A percentile compares a stretch with the other conserved stretches of the same genome.
Evolutionary conservation across 495 filamentous ascomycete species (phyloP).

Genomic region (Xylaria telfairii): DNA sequence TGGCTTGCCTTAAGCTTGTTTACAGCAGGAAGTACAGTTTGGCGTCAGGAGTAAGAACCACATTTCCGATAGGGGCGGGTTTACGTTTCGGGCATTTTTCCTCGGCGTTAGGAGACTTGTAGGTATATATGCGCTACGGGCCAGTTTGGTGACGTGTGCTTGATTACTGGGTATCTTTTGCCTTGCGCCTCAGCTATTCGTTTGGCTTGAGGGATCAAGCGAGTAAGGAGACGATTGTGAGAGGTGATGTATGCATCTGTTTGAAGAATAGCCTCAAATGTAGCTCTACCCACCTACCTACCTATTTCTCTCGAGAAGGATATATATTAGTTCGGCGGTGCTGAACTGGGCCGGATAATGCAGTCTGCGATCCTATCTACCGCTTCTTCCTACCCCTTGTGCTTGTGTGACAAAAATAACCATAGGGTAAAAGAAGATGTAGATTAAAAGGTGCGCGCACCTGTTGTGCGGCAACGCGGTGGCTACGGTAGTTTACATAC

Average conservation of each 20-base stretch:
- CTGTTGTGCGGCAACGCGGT: too few relatives aligned
- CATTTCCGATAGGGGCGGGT: not conserved
- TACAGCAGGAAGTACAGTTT: slow-evolving; percentile 6
- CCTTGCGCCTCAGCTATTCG: not conserved
- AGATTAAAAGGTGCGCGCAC: too few relatives aligned
- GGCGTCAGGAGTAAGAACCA: slow-evolving; percentile 14
- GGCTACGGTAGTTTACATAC: too few relatives aligned
- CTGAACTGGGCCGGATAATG: not conserved
- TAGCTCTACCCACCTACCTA: not conserved
- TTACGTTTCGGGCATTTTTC: not conserved
- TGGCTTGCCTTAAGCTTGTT: slow-evolving; percentile 2
- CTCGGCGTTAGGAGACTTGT: not conserved
- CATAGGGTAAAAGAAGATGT: too few relatives aligned
- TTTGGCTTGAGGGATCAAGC: not conserved
- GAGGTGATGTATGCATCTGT: not conserved
- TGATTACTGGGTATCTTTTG: not conserved
- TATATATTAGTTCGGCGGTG: not conserved
- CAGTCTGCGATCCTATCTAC: not conserved
- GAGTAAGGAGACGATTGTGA: not conserved
- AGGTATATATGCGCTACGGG: not conserved
- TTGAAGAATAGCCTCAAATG: not conserved
- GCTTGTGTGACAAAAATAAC: too few relatives aligned
- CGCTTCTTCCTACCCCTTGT: not conserved
- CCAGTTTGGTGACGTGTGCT: not conserved
- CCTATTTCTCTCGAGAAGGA: too few relatives aligned